phyloP scores from a whole-genome alignment of 2,329 filamentous ascomycete species.

The Emmonsiellopsis sp. region DNA sequence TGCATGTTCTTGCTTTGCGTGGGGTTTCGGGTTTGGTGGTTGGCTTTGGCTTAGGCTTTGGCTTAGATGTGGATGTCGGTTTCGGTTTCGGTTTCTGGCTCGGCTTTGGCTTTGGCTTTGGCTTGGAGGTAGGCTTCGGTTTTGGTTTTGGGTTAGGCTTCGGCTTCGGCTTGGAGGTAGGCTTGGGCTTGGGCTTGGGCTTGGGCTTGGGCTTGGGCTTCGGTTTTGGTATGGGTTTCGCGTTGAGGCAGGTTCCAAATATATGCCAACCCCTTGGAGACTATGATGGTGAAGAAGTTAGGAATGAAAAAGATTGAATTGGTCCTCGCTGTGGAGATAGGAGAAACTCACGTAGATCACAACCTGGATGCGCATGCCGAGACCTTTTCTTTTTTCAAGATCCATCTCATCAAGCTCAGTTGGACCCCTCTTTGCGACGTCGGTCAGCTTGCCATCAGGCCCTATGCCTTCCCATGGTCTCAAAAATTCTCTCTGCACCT shows the following conservation, averaged over 20 bases:
- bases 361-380: background rate
- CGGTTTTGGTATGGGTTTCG: background rate
- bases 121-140: background rate
- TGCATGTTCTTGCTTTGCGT: background rate
- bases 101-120: too few species aligned
- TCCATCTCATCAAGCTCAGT: background rate
- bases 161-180: background rate
- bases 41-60: slow-evolving; percentile 1
- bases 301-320: background rate
- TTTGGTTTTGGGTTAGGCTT: background rate
- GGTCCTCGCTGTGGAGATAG: background rate
- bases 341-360: background rate
- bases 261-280: slow-evolving; percentile 3
- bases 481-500: background rate
- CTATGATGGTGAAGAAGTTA: background rate
- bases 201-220: background rate
- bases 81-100: background rate
- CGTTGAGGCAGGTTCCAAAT: slow-evolving; percentile 1
- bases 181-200: background rate
- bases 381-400: background rate
- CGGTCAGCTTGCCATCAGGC: background rate
- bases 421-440: background rate
- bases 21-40: background rate
- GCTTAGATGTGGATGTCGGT: background rate
- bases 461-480: background rate